Percentiles rank a stretch among this genome's conserved stretches.
phyloP scores from a whole-genome alignment of 108 stramenopile species.

The Tribonema minus region DNA sequence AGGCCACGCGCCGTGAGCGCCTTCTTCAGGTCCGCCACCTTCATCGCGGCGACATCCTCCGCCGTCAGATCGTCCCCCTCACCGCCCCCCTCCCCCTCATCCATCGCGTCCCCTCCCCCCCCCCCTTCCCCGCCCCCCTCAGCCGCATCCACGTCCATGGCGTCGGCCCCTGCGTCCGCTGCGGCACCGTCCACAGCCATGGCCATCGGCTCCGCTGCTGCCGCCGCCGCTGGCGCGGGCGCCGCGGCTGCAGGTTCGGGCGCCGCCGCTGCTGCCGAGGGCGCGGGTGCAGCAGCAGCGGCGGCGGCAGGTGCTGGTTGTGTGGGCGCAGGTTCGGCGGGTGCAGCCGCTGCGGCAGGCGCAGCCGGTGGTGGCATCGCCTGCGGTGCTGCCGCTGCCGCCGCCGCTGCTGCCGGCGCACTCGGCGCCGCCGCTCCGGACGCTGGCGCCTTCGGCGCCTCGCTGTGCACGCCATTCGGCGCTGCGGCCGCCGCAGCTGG shows the following conservation, averaged over 20 bases:
- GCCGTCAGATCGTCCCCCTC: background rate
- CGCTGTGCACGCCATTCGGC: too few relatives aligned
- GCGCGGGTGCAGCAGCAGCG: background rate
- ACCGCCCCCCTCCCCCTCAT: background rate
- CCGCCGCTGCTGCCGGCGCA: background rate
- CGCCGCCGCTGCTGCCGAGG: background rate
- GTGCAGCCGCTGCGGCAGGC: background rate
- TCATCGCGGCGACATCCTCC: background rate
- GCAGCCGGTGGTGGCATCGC: background rate
- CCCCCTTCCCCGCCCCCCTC: background rate
- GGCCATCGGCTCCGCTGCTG: background rate
- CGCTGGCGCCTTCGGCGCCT: too few relatives aligned
- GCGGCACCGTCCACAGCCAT: background rate
- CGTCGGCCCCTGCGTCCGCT: background rate
- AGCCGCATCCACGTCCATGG: background rate
- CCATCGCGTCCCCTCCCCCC: background rate
- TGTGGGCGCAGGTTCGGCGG: background rate
- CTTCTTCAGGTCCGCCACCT: constrained; percentile 46
- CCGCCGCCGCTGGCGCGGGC: background rate
- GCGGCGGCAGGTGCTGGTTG: background rate
- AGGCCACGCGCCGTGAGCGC: constrained; percentile 29
- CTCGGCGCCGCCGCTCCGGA: background rate
- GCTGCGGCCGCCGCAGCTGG: background rate
- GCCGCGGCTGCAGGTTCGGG: background rate
- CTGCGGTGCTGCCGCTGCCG: background rate